Base-by-base conservation (phyloP, 768 basidiomycete species). In the Asterophora parasitica region DNA sequence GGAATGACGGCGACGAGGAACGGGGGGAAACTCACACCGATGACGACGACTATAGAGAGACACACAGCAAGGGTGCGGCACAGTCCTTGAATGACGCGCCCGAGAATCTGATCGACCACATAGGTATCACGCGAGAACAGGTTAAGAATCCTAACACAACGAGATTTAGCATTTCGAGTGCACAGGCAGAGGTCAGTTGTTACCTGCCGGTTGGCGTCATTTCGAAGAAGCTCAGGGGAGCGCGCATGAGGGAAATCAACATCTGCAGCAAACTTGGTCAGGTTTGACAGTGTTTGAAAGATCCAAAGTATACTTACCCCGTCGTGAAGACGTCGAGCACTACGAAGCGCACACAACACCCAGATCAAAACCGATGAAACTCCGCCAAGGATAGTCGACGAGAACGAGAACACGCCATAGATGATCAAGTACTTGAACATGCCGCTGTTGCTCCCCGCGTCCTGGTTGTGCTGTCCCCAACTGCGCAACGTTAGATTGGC, bases 151-250 rank as follows among this genome's bases (percentile, higher is more conserved):
- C 92, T 88, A 37, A 3, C 32, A 27, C 27, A 23, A 12, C 33
- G 32, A 38, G n/a, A 37, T 16, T 48, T n/a, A 56, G 17, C 17
- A 19, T 13, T 23, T 7, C 23, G 31, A 28, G 9, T 40, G 12
- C 43, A 42, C n/a, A 20, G 3, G 16, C 26, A 41, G 7, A 44
- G 33, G 43, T 15, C 10, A 8, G 19, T 30, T 51, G 74, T 42
- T 55, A 86, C 87, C 86, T 78, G 54, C 92, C 92, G 12, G 79
- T 83, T 1, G 92, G 94, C 0, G 92, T 96, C 45, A 76, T 66
- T 64, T 96, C 94, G 61, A 96, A 98, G 72, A 91, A 97, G 55
- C 79, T 82, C 55, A 94, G 64, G 0, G 92, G 92, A 0, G 90
- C 85, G 19, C 77, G 78, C 73, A 98, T 81, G 28, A 98, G 75